Conservation (phyloP, 805 yeast species). For the Ascoidea asiatica region DNA sequence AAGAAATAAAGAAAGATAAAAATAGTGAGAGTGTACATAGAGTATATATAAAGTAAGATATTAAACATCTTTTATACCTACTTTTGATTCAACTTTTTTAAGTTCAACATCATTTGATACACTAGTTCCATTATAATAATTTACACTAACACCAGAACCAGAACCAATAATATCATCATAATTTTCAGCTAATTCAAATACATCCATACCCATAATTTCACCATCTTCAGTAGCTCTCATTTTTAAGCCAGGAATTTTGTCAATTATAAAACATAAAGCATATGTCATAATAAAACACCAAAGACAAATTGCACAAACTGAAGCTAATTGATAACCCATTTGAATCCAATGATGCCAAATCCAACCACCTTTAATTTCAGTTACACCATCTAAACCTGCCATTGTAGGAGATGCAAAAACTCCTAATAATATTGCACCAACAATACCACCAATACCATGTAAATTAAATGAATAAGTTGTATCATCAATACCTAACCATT, state of each 20-base stretch:
- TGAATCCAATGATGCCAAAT: conserved; percentile 82
- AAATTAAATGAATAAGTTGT: conserved; percentile 94
- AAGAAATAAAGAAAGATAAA: no score
- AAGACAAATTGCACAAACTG: conserved; percentile 59
- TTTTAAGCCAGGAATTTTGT: conserved; percentile 44
- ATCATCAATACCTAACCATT: conserved; percentile 73
- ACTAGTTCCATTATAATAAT: background rate
- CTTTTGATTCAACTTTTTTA: background rate
- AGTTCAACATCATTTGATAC: background rate
- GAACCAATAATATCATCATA: conserved; percentile 89
- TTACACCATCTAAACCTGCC: conserved; percentile 78
- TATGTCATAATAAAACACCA: conserved; percentile 70
- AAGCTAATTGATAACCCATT: conserved; percentile 81
- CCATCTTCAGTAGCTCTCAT: conserved; percentile 74
- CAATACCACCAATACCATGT: conserved; percentile 93
- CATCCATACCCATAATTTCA: conserved; percentile 86
- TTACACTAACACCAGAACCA: background rate
- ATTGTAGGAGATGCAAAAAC: conserved; percentile 80
- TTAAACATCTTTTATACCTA: background rate
- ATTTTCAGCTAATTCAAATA: conserved; percentile 94
- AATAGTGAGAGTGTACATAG: no score
- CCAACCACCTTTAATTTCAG: conserved; percentile 89
- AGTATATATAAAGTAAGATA: no score
- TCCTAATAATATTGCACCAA: conserved; percentile 83
- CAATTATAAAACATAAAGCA: conserved; percentile 46